Percentiles rank a stretch among this genome's conserved stretches.
phyloP scores from a whole-genome alignment of 2,329 filamentous ascomycete genomes.

The Epichloe amarillans region DNA sequence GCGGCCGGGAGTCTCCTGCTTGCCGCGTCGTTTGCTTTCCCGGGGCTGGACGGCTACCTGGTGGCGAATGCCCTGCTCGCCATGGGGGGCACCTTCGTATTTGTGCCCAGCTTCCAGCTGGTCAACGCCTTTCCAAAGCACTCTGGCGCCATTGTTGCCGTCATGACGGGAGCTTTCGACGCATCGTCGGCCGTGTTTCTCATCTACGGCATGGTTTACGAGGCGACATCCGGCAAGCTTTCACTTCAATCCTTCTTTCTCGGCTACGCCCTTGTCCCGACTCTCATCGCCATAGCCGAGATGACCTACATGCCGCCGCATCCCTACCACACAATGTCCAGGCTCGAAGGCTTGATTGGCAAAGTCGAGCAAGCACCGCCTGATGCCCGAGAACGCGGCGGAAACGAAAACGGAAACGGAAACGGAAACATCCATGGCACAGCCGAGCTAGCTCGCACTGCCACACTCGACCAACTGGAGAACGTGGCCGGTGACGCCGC shows the following conservation, averaged over 20 bases:
- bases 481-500: background rate
- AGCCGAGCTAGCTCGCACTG: background rate
- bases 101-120: slow-evolving; percentile 72
- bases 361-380: background rate
- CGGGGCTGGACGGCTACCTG: slow-evolving; percentile 62
- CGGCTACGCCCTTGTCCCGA: background rate
- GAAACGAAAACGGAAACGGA: too few relatives aligned
- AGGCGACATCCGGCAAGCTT: slow-evolving; percentile 30
- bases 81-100: slow-evolving; percentile 64
- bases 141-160: slow-evolving; percentile 66
- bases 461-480: background rate
- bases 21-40: slow-evolving; percentile 28
- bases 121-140: slow-evolving; percentile 70
- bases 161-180: slow-evolving; percentile 73
- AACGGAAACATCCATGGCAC: background rate
- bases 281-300: background rate
- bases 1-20: slow-evolving; percentile 58
- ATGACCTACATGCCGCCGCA: background rate
- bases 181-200: slow-evolving; percentile 69
- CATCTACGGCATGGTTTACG: slow-evolving; percentile 57
- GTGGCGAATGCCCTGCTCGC: slow-evolving; percentile 64
- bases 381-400: background rate
- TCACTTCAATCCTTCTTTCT: background rate
- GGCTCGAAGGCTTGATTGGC: background rate
- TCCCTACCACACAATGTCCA: background rate